phyloP scores from a whole-genome alignment of 1,284 basidiomycete genomes.

The Gymnopus androsaceus region DNA sequence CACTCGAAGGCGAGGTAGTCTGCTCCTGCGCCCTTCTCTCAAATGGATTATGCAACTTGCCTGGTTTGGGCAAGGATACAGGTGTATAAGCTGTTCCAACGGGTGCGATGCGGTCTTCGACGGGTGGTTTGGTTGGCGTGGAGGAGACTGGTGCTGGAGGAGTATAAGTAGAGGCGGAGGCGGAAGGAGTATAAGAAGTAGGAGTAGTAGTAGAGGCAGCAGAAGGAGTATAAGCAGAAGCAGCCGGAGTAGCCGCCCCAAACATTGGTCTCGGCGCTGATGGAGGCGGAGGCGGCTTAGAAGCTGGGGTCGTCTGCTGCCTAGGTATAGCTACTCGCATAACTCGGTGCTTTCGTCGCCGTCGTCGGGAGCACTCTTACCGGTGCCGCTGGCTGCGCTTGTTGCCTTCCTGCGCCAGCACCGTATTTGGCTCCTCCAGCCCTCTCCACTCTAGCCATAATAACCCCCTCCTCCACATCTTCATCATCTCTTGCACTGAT shows the following conservation, averaged over 20 bases:
- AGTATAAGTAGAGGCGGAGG: conserved; percentile 24
- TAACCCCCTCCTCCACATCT: no score
- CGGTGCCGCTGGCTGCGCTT: no score
- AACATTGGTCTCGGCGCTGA: conserved; percentile 51
- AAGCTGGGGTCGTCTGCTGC: conserved; percentile 39
- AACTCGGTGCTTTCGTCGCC: no score
- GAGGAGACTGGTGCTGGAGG: conserved; percentile 41
- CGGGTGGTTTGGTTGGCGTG: conserved; percentile 59
- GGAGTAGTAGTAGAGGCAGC: conserved; percentile 57
- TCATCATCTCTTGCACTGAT: neutral
- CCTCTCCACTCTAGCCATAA: no score
- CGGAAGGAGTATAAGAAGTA: conserved; percentile 37
- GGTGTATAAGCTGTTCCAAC: conserved; percentile 88
- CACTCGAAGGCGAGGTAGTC: conserved; percentile 15
- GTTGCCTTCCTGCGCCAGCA: no score
- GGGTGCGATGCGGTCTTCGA: conserved; percentile 80
- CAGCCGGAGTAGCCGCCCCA: conserved; percentile 44
- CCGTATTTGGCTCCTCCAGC: no score
- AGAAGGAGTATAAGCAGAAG: conserved; percentile 43
- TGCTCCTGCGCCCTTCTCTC: conserved; percentile 54
- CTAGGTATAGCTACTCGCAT: conserved; percentile 60
- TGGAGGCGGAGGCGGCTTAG: conserved; percentile 40
- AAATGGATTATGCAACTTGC: conserved; percentile 86
- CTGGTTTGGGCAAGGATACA: conserved; percentile 81
- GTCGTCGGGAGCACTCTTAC: no score